Conservation (phyloP, 352 stramenopile species). For the Pythium grandisporangium region DNA sequence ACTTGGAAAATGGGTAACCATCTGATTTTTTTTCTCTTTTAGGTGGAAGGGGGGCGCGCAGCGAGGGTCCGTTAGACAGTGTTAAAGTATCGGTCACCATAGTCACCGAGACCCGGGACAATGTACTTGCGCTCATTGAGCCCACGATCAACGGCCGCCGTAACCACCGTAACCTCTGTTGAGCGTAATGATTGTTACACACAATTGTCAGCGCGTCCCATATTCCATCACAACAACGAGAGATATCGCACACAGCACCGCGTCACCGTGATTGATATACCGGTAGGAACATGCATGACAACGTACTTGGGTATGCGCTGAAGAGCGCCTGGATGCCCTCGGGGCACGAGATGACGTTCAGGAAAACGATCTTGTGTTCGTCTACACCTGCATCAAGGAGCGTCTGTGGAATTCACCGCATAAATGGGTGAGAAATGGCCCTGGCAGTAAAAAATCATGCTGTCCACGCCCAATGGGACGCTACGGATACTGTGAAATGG, state of each 20-base stretch:
- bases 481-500: too few relatives aligned
- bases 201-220: too few relatives aligned
- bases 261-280: too few relatives aligned
- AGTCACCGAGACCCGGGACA: constrained; percentile 94
- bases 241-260: too few relatives aligned
- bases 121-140: constrained; percentile 96
- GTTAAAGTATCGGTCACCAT: constrained; percentile 92
- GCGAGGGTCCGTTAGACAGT: constrained; percentile 25
- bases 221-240: background rate
- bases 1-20: too few relatives aligned
- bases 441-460: background rate
- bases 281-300: too few relatives aligned
- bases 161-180: constrained; percentile 72
- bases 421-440: background rate
- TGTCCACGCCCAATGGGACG: background rate
- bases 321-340: constrained; percentile 84
- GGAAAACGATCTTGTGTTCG: constrained; percentile 89
- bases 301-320: constrained; percentile 55
- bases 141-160: constrained; percentile 66
- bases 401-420: constrained; percentile 41
- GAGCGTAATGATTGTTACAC: too few relatives aligned
- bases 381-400: constrained; percentile 81
- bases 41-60: too few relatives aligned
- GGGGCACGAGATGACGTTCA: constrained; percentile 91
- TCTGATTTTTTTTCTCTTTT: too few relatives aligned